A percentile compares a stretch with the other conserved stretches of the same genome.
phyloP scores from a whole-genome alignment of 805 yeast species.

The Ogataea paradorogensis region DNA sequence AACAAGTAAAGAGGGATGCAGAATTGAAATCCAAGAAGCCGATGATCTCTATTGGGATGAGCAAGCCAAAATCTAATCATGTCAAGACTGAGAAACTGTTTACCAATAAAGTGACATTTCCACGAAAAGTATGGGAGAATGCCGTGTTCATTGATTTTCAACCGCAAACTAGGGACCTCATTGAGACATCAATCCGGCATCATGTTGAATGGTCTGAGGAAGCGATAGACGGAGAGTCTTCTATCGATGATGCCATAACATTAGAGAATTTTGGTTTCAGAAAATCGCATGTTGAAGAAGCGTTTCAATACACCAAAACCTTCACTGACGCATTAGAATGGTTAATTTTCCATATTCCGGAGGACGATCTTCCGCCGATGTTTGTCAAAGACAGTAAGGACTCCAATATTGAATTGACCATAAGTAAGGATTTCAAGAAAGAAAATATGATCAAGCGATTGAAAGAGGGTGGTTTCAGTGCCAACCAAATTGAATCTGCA shows the following conservation, averaged over 20 bases:
- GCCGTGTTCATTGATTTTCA: conserved; percentile 69
- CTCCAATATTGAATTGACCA: conserved; percentile 54
- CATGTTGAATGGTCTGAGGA: conserved; percentile 54
- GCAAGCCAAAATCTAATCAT: conserved; percentile 3
- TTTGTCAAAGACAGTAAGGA: conserved; percentile 59
- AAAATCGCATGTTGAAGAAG: conserved; percentile 64
- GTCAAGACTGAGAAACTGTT: conserved; percentile 5
- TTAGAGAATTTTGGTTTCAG: conserved; percentile 61
- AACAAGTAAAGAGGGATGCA: conserved; percentile 42
- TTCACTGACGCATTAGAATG: conserved; percentile 62
- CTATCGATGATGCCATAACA: conserved; percentile 10
- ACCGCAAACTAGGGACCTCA: conserved; percentile 55
- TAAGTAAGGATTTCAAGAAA: conserved; percentile 47
- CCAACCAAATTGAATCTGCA: conserved; percentile 55
- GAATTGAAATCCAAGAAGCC: conserved; percentile 50
- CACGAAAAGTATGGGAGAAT: conserved; percentile 64
- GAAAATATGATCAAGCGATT: conserved; percentile 61
- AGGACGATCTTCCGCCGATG: conserved; percentile 79
- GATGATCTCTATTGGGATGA: conserved; percentile 38
- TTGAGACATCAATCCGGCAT: conserved; percentile 58
- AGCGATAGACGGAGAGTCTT: conserved; percentile 13
- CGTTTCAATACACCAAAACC: conserved; percentile 53
- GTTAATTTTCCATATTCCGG: conserved; percentile 87
- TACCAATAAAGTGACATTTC: conserved; percentile 32
- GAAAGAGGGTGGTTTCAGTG: conserved; percentile 65